Percentiles rank a stretch among this genome's conserved stretches.
Conservation (phyloP, 805 yeast genomes). For the Saccharomycopsis babjevae region DNA sequence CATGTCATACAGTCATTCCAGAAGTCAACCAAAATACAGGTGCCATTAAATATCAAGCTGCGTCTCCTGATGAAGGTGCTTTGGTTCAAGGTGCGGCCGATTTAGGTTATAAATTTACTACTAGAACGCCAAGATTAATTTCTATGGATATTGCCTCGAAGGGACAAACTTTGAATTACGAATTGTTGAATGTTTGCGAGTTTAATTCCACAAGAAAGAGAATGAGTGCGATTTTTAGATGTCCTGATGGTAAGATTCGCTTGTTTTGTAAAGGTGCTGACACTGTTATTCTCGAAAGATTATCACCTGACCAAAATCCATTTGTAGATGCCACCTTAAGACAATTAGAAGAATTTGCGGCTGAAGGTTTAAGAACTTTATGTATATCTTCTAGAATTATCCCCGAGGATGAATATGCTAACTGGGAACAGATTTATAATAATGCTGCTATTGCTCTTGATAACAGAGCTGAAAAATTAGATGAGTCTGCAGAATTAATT, state of each 20-base stretch:
- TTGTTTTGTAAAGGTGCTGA: slow-evolving; percentile 97
- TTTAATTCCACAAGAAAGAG: slow-evolving; percentile 96
- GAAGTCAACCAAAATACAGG: slow-evolving; percentile 53
- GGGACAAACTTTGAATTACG: slow-evolving; percentile 51
- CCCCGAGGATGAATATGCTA: slow-evolving; percentile 63
- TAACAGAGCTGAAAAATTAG: slow-evolving; percentile 65
- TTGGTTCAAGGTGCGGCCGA: slow-evolving; percentile 92
- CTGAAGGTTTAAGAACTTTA: slow-evolving; percentile 88
- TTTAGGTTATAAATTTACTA: slow-evolving; percentile 73
- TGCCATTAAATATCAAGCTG: slow-evolving; percentile 86
- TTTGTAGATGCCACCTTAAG: slow-evolving; percentile 73
- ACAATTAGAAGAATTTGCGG: slow-evolving; percentile 93
- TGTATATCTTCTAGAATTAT: slow-evolving; percentile 83
- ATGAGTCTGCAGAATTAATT: slow-evolving; percentile 80
- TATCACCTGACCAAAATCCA: slow-evolving; percentile 57
- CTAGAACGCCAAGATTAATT: slow-evolving; percentile 78
- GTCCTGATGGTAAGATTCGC: slow-evolving; percentile 88
- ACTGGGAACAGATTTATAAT: slow-evolving; percentile 59
- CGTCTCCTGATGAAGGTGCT: slow-evolving; percentile 99
- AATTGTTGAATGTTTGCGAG: slow-evolving; percentile 84
- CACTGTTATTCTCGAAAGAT: slow-evolving; percentile 83
- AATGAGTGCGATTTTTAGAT: slow-evolving; percentile 90
- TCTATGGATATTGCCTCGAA: slow-evolving; percentile 44
- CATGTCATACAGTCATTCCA: slow-evolving; percentile 97
- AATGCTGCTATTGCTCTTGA: slow-evolving; percentile 77